Percentiles rank a stretch among this genome's conserved stretches.
phyloP scores from a whole-genome alignment of 331 rosid genomes.

The Pyracantha coccinea region DNA sequence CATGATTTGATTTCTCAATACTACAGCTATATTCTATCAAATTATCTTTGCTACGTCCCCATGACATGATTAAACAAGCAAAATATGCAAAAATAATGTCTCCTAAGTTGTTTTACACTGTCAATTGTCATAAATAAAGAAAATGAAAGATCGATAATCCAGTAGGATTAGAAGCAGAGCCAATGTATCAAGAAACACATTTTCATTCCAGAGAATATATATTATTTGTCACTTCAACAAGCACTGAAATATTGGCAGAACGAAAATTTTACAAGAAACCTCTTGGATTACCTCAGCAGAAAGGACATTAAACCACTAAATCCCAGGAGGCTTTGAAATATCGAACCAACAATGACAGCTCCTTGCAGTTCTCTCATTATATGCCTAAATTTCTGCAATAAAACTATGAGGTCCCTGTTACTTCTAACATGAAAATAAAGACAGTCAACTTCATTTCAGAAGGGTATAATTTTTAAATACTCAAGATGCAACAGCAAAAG shows the following conservation, averaged over 20 bases:
- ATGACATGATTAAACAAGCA: background rate
- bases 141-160: background rate
- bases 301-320: conserved; percentile 80
- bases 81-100: background rate
- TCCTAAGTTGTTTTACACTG: background rate
- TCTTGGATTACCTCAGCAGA: conserved; percentile 34
- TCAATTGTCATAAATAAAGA: background rate
- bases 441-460: background rate
- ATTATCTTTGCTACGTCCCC: background rate
- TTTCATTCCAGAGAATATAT: background rate
- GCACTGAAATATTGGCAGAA: background rate
- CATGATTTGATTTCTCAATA: background rate
- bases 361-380: conserved; percentile 99
- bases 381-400: conserved; percentile 73
- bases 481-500: background rate
- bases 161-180: background rate
- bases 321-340: conserved; percentile 84
- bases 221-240: background rate
- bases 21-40: too few relatives aligned
- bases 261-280: background rate
- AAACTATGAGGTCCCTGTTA: background rate
- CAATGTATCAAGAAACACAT: background rate
- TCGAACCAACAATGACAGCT: conserved; percentile 82
- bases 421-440: background rate
- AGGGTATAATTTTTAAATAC: background rate